A percentile compares a stretch with the other conserved stretches of the same genome.
Evolutionary conservation across 441 rosid genomes (phyloP).

Genomic region (Populus hybrid): DNA sequence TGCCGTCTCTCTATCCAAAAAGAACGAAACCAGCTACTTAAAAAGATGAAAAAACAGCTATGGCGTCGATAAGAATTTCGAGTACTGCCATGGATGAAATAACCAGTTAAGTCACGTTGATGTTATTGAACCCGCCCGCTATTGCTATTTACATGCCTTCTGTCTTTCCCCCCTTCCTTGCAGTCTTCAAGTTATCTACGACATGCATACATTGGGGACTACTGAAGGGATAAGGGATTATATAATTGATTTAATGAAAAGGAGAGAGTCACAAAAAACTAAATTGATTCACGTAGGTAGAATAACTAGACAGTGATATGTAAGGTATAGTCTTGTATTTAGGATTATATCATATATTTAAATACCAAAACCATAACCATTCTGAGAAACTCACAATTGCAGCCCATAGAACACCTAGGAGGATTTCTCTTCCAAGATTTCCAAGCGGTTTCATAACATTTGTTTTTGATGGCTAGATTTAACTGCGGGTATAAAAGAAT

Average conservation of each 20-base stretch:
- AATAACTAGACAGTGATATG: neutral
- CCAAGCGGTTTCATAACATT: neutral
- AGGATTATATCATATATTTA: neutral
- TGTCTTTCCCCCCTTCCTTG: neutral
- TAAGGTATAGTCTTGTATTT: neutral
- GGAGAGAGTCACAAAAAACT: neutral
- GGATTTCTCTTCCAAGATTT: neutral
- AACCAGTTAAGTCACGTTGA: neutral
- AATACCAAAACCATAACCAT: neutral
- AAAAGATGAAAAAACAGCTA: neutral
- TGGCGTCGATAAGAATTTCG: neutral
- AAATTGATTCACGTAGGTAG: neutral
- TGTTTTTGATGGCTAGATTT: neutral
- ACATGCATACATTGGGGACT: neutral
- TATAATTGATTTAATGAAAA: neutral
- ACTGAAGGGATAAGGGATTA: neutral
- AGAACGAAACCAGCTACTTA: conserved; percentile 15
- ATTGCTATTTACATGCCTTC: neutral
- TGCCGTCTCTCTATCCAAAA: conserved; percentile 28
- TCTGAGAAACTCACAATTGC: neutral
- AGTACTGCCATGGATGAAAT: neutral
- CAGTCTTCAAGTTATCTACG: neutral
- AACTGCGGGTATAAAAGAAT: too few species aligned
- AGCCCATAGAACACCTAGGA: too few species aligned
- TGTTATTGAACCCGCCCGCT: neutral